phyloP scores from a whole-genome alignment of 2,329 filamentous ascomycete genomes.

The Penicillium sp. region DNA sequence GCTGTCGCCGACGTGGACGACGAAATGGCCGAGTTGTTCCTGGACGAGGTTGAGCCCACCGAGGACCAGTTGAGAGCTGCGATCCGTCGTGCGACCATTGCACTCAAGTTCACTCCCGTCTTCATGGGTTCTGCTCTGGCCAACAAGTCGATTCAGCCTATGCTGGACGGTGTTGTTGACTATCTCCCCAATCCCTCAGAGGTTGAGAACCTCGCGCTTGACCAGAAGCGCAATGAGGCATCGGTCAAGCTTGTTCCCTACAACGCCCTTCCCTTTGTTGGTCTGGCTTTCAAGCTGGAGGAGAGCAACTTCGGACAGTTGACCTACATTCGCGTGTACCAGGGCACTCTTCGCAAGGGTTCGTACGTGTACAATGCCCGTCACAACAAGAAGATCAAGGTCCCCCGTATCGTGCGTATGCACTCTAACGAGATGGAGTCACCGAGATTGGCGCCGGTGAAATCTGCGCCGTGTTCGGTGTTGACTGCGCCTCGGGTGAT shows the following conservation, averaged over 20 bases:
- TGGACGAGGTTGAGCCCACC: slow-evolving; percentile 78
- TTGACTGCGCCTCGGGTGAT: slow-evolving; percentile 95
- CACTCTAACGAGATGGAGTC: slow-evolving; percentile 99
- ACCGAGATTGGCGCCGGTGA: slow-evolving; percentile 88
- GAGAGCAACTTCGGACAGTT: slow-evolving; percentile 98
- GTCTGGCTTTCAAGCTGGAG: slow-evolving; percentile 96
- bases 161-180: slow-evolving; percentile 94
- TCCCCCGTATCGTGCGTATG: slow-evolving; percentile 97
- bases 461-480: slow-evolving; percentile 96
- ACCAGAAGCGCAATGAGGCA: slow-evolving; percentile 71
- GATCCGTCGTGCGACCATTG: slow-evolving; percentile 84
- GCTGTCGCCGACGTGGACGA: slow-evolving; percentile 96
- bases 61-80: slow-evolving; percentile 82
- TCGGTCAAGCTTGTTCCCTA: slow-evolving; percentile 86
- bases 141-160: slow-evolving; percentile 90
- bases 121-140: slow-evolving; percentile 94
- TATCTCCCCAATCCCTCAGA: slow-evolving; percentile 89
- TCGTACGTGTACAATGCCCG: slow-evolving; percentile 89
- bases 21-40: slow-evolving; percentile 90
- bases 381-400: slow-evolving; percentile 91
- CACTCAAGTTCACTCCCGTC: slow-evolving; percentile 85
- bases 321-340: slow-evolving; percentile 97
- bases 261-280: slow-evolving; percentile 88
- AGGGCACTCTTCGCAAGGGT: slow-evolving; percentile 83
- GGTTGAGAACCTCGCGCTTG: slow-evolving; percentile 82